phyloP scores from a whole-genome alignment of 148 eudicot species.

The Spergularia marina region DNA sequence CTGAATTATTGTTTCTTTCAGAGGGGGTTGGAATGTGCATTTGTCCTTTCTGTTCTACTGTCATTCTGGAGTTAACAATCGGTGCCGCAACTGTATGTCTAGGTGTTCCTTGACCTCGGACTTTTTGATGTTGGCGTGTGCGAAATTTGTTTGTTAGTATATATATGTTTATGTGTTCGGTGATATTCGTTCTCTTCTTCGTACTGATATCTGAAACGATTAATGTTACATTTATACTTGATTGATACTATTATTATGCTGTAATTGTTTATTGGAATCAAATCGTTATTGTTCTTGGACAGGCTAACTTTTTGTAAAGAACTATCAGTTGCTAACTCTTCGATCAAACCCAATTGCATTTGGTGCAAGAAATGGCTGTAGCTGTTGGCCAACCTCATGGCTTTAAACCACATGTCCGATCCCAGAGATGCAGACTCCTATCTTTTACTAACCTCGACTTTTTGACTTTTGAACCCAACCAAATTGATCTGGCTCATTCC shows the following conservation, averaged over 20 bases:
- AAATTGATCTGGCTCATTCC: conserved; percentile 45
- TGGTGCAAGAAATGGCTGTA: conserved; percentile 62
- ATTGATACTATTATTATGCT: no score
- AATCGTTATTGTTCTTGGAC: conserved; percentile 41
- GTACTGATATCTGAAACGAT: no score
- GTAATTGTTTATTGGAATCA: conserved; percentile 31
- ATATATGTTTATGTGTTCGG: no score
- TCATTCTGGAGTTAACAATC: no score
- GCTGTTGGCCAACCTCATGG: conserved; percentile 60
- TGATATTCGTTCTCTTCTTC: no score
- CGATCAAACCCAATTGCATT: conserved; percentile 33
- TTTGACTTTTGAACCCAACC: conserved; percentile 48
- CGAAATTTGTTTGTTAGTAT: no score
- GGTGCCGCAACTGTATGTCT: no score
- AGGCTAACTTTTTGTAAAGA: conserved; percentile 37
- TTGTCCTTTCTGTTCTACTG: no score
- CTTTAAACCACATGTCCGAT: conserved; percentile 57
- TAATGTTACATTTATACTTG: no score
- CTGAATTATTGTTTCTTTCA: background rate
- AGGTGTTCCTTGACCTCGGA: no score
- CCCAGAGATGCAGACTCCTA: conserved; percentile 71
- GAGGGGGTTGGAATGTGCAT: background rate
- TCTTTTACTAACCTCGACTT: conserved; percentile 71
- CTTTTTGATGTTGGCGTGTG: no score
- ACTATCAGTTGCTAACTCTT: conserved; percentile 36